Evolutionary conservation across 1,284 basidiomycete genomes (phyloP).

Genomic region (Chondrostereum purpureum): DNA sequence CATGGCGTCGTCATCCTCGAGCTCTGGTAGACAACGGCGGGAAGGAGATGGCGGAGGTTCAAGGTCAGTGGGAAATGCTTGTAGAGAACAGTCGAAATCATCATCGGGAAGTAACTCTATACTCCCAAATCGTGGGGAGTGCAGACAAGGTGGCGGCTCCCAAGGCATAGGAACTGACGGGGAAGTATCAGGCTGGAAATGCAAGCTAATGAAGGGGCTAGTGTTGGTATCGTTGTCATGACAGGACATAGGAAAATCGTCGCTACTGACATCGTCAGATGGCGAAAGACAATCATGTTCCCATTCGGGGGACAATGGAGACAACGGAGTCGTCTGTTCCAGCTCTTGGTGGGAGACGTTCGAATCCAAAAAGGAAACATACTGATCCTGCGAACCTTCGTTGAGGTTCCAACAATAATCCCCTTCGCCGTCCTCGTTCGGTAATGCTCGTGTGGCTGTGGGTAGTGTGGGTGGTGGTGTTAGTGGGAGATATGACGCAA

Average conservation of each 20-base stretch:
- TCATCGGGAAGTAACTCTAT: constrained; percentile 4
- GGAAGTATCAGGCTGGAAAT: not conserved
- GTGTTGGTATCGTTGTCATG: not conserved
- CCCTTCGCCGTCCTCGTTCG: constrained; percentile 7
- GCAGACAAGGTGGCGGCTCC: not conserved
- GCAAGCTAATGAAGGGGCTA: not conserved
- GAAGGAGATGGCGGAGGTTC: constrained; percentile 12
- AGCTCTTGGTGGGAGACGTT: not conserved
- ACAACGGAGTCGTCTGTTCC: constrained; percentile 5
- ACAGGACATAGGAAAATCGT: not conserved
- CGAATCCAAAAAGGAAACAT: not conserved
- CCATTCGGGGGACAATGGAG: constrained; percentile 13
- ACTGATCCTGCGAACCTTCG: not conserved
- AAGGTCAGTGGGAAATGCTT: constrained; percentile 5
- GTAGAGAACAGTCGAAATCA: constrained; percentile 4
- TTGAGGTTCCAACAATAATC: constrained; percentile 2
- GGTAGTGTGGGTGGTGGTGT: constrained; percentile 18
- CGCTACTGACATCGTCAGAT: not conserved
- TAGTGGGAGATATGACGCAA: constrained; percentile 8
- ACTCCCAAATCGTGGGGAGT: not conserved
- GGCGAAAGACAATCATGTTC: not conserved
- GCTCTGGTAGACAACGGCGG: constrained; percentile 15
- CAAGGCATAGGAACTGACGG: not conserved
- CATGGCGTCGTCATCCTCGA: constrained; percentile 10
- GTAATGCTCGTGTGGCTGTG: constrained; percentile 13